These are phyloP conservation scores for Xylariaceae sp. DNA, from an alignment of 2,329 filamentous ascomycete genomes.

Conservation along the genomic window DNA sequence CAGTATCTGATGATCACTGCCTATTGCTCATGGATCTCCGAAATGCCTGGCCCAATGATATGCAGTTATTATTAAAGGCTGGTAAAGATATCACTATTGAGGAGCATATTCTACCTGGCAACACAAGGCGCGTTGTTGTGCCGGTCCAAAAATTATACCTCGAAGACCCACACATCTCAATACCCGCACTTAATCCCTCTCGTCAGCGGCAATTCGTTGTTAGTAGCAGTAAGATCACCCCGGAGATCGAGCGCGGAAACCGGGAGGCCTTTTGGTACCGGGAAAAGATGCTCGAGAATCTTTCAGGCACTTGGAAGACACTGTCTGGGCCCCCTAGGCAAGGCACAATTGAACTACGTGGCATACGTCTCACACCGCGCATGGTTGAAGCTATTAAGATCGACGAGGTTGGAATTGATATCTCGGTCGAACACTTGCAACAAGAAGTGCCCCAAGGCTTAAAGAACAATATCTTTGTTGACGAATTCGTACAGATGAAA, in stretches of 20 bases:
- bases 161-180: conserved; percentile 75
- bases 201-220: conserved; percentile 94
- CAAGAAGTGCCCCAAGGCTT: conserved; percentile 10
- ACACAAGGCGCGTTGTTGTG: conserved; percentile 76
- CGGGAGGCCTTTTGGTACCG: conserved; percentile 93
- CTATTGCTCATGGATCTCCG: conserved; percentile 82
- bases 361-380: conserved; percentile 72
- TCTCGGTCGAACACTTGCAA: conserved; percentile 54
- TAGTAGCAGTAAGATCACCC: conserved; percentile 77
- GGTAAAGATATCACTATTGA: conserved; percentile 56
- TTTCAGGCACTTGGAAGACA: conserved; percentile 75
- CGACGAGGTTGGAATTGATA: conserved; percentile 75
- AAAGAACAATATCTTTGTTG: conserved; percentile 47
- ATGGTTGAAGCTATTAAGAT: conserved; percentile 86
- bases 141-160: conserved; percentile 78
- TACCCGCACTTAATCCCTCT: conserved; percentile 80
- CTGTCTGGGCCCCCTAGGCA: conserved; percentile 55
- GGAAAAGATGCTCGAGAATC: conserved; percentile 74
- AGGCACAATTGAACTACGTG: conserved; percentile 77
- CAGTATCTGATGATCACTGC: conserved; percentile 69
- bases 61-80: conserved; percentile 68
- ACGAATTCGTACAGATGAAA: conserved; percentile 72
- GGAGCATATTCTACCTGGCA: conserved; percentile 67
- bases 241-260: conserved; percentile 77
- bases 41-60: conserved; percentile 86